Evolutionary conservation across 2,329 filamentous ascomycete genomes (phyloP).

Genomic region (Colletotrichum sp.): DNA sequence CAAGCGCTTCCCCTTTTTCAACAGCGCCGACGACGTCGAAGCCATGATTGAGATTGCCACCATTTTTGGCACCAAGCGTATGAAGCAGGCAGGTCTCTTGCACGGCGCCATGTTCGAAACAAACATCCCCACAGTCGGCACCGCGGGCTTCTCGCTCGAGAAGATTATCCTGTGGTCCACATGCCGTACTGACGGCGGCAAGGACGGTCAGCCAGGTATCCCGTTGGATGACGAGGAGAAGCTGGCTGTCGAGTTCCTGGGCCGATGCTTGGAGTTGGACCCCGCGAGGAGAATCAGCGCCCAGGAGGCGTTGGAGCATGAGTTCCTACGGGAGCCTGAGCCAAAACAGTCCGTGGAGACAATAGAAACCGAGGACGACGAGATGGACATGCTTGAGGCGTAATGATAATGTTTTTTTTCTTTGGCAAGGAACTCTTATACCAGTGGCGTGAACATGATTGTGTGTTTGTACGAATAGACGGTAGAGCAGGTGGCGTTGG

Average conservation of each 20-base stretch:
- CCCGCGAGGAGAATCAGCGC: conserved; percentile 77
- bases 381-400: conserved; percentile 53
- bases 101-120: conserved; percentile 94
- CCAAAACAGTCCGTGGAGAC: conserved; percentile 24
- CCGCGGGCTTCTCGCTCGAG: conserved; percentile 84
- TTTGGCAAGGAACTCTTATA: neutral
- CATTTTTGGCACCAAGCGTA: conserved; percentile 85
- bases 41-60: conserved; percentile 97
- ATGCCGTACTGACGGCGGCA: conserved; percentile 69
- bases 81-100: conserved; percentile 81
- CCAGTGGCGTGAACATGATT: neutral
- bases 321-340: conserved; percentile 61
- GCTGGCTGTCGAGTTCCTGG: conserved; percentile 75
- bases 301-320: conserved; percentile 73
- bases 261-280: conserved; percentile 77
- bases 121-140: conserved; percentile 87
- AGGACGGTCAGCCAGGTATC: conserved; percentile 47
- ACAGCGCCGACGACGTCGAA: conserved; percentile 97
- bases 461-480: neutral
- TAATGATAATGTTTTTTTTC: conserved; percentile 11
- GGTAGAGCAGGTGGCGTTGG: neutral
- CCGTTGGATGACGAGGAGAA: conserved; percentile 71
- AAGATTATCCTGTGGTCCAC: conserved; percentile 97
- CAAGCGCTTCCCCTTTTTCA: conserved; percentile 96
- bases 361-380: conserved; percentile 52